Evolutionary conservation across 768 basidiomycete species (phyloP), one percentile per base, ranked within the genome.

Genomic region (Gyrodon lividus): DNA sequence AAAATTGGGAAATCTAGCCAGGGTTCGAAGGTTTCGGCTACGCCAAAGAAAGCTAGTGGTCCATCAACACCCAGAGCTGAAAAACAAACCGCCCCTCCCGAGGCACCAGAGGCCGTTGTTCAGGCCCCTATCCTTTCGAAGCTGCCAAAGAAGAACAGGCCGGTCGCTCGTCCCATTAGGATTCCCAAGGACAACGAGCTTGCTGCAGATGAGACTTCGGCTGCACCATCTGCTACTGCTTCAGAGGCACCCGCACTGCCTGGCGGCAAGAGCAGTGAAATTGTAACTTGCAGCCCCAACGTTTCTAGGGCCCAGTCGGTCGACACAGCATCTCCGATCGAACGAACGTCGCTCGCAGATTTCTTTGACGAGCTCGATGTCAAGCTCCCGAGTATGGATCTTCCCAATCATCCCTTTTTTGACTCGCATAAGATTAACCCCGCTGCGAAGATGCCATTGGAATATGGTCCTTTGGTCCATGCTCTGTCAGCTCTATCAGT

Each of bases 401-500:
- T 92, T 40, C 68, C 80, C 6, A 81, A 80, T 37, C 83, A 91
- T 57, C 77, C 88, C 0, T 85, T 92, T 69, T 92, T 93, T 62
- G 87, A 91, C 59, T 59, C 78, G 23, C 74, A 80, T 49, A 84
- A 80, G 66, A 77, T 92, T 52, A 84, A 83, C 59, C 82, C 88
- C 22, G 80, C 87, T n/a, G 79, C 83, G 44, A 88, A 83, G 61
- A 84, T 89, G 77, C 88, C 89, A 12, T 70, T 92, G 39, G 88
- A 91, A 58, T 93, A 93, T 59, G 88, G 86, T 1, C 89, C 91
- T 28, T 72, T 93, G 42, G 90, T 92, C 1, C 89, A 92, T 61
- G 91, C 92, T 1, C 70, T 93, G 23, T 92, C 92, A 7, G 89
- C 91, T 12, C 73, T 93, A 31, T 92, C 92, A 2, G 87, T 90